phyloP scores from a whole-genome alignment of 148 eudicot species.

The Arctostaphylos glauca region DNA sequence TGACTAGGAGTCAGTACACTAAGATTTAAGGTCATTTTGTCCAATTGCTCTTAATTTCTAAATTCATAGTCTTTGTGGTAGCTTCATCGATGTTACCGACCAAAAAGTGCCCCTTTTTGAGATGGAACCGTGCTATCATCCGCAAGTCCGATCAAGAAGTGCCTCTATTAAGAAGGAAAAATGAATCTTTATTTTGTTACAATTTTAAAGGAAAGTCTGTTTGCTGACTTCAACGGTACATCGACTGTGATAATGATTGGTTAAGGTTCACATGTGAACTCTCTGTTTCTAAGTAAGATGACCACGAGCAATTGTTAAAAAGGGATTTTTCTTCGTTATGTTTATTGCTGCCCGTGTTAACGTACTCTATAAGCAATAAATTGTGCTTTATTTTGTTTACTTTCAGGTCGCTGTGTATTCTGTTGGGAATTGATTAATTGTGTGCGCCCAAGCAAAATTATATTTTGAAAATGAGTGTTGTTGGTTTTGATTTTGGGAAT shows the following conservation, averaged over 20 bases:
- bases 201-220: background rate
- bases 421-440: background rate
- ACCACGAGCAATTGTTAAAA: background rate
- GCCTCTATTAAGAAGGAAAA: too few relatives aligned
- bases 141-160: too few relatives aligned
- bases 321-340: background rate
- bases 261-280: background rate
- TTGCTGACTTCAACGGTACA: background rate
- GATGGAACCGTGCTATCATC: too few relatives aligned
- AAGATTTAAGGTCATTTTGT: too few relatives aligned
- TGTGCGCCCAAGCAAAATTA: background rate
- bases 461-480: constrained; percentile 72
- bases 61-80: too few relatives aligned
- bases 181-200: too few relatives aligned
- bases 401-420: background rate
- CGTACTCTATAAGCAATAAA: background rate
- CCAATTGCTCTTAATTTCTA: too few relatives aligned
- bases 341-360: background rate
- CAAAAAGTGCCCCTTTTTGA: too few relatives aligned
- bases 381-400: background rate
- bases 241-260: background rate
- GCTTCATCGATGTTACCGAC: too few relatives aligned
- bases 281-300: background rate
- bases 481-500: constrained; percentile 91
- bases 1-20: too few relatives aligned